Percentiles rank a stretch among this genome's conserved stretches.
These are phyloP conservation scores for Entomortierella chlamydospora DNA, from an alignment of 192 early-diverging fungal genomes.

Conservation along the genomic window DNA sequence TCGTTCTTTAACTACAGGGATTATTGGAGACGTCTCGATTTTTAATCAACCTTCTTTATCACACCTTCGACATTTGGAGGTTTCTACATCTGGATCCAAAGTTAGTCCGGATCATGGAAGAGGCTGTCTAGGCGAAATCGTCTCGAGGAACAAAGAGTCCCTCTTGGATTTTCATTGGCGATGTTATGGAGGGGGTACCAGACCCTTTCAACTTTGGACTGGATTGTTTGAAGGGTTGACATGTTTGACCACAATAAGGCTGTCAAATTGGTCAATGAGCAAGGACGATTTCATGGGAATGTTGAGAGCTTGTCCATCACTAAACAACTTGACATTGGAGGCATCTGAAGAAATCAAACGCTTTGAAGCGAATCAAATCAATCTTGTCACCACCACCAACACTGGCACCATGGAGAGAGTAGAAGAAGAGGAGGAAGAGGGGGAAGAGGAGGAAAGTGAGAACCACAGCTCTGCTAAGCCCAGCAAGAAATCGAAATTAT, in stretches of 20 bases:
- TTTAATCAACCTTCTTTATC: conserved; percentile 33
- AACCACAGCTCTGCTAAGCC: background rate
- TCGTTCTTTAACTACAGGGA: conserved; percentile 10
- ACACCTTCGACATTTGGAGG: conserved; percentile 12
- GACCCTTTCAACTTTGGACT: conserved; percentile 13
- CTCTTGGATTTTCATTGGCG: conserved; percentile 10
- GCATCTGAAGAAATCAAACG: conserved; percentile 15
- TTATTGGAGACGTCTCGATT: conserved; percentile 26
- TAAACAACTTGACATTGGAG: conserved; percentile 12
- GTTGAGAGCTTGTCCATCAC: conserved; percentile 10
- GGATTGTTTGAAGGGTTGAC: conserved; percentile 3
- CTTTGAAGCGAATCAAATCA: background rate
- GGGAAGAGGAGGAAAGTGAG: background rate
- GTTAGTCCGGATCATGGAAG: conserved; percentile 10
- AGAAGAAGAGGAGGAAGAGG: background rate
- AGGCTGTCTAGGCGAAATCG: conserved; percentile 22
- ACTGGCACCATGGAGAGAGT: background rate
- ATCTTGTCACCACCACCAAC: background rate
- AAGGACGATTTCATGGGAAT: conserved; percentile 21
- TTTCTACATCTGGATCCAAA: conserved; percentile 13
- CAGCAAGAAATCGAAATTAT: background rate
- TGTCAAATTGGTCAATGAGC: conserved; percentile 28
- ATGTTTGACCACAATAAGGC: background rate
- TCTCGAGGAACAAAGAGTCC: conserved; percentile 8
- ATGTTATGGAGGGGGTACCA: conserved; percentile 24